Conservation (phyloP, 805 yeast genomes). For the Starmerella potacharoeniae region DNA sequence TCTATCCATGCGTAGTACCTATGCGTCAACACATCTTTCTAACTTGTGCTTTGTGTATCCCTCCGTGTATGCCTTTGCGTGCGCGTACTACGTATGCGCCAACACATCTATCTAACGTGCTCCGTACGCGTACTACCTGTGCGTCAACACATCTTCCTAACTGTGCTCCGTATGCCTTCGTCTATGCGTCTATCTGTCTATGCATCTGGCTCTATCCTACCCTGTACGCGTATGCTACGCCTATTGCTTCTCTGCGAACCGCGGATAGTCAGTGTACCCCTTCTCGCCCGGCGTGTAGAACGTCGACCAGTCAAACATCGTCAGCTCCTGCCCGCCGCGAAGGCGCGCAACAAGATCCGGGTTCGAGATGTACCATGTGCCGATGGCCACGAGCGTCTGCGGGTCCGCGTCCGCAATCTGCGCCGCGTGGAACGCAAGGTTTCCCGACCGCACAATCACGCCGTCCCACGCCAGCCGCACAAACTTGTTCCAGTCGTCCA, state of each 20-base stretch:
- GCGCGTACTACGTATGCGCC: too few relatives aligned
- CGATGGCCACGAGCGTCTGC: conserved; percentile 27
- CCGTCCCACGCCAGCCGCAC: conserved; percentile 21
- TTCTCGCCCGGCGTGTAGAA: conserved; percentile 34
- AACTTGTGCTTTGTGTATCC: too few relatives aligned
- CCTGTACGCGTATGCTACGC: neutral
- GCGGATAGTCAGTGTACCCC: conserved; percentile 35
- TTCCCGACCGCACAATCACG: conserved; percentile 19
- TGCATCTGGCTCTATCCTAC: neutral
- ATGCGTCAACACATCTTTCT: too few relatives aligned
- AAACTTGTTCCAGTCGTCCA: conserved; percentile 19
- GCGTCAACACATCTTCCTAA: too few relatives aligned
- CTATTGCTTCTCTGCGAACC: too few relatives aligned
- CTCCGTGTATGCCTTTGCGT: too few relatives aligned
- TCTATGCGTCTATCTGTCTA: too few relatives aligned
- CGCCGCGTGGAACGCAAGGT: conserved; percentile 1
- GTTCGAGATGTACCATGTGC: conserved; percentile 42
- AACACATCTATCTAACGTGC: too few relatives aligned
- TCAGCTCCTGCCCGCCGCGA: conserved; percentile 30
- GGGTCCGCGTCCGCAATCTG: conserved; percentile 10
- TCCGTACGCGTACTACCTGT: too few relatives aligned
- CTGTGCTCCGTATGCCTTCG: too few relatives aligned
- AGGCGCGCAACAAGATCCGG: conserved; percentile 43
- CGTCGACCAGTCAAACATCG: conserved; percentile 23
- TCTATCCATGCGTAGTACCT: too few relatives aligned